phyloP scores from a whole-genome alignment of 108 stramenopile species.

The Cyclotella kingstonii region DNA sequence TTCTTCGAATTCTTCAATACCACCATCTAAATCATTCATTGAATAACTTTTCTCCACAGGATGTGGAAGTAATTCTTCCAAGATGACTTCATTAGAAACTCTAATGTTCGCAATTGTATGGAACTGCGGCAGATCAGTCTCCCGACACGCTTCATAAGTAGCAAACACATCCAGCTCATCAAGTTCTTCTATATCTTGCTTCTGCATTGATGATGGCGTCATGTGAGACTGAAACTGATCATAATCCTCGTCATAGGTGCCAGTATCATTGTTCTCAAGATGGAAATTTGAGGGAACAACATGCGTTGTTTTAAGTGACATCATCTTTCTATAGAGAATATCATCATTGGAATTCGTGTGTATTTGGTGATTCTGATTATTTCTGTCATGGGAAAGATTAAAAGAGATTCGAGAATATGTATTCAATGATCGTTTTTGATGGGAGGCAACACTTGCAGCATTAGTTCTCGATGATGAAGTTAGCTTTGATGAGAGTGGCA shows the following conservation, averaged over 20 bases:
- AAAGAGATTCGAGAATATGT: too few species aligned
- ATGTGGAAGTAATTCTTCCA: not conserved
- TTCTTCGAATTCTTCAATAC: conserved; percentile 17
- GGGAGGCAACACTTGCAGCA: too few species aligned
- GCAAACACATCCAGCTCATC: conserved; percentile 18
- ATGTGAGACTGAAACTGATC: conserved; percentile 21
- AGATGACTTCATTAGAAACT: not conserved
- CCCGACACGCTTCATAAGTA: conserved; percentile 4
- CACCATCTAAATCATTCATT: not conserved
- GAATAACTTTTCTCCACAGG: not conserved
- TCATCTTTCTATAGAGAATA: not conserved
- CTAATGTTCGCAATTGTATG: not conserved
- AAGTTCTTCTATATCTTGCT: conserved; percentile 27
- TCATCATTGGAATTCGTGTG: not conserved
- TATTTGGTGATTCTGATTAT: not conserved
- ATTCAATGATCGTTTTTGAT: too few species aligned
- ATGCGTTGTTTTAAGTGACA: conserved; percentile 1
- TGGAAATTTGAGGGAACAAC: not conserved
- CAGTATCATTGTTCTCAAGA: not conserved
- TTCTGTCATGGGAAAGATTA: too few species aligned
- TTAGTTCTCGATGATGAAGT: too few species aligned
- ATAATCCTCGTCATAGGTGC: conserved; percentile 24
- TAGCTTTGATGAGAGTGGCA: too few species aligned
- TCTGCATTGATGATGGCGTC: conserved; percentile 29
- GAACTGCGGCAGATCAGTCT: not conserved